These are phyloP conservation scores for Colletotrichum sp. DNA, from an alignment of 2,329 filamentous ascomycete species.

Conservation along the genomic window DNA sequence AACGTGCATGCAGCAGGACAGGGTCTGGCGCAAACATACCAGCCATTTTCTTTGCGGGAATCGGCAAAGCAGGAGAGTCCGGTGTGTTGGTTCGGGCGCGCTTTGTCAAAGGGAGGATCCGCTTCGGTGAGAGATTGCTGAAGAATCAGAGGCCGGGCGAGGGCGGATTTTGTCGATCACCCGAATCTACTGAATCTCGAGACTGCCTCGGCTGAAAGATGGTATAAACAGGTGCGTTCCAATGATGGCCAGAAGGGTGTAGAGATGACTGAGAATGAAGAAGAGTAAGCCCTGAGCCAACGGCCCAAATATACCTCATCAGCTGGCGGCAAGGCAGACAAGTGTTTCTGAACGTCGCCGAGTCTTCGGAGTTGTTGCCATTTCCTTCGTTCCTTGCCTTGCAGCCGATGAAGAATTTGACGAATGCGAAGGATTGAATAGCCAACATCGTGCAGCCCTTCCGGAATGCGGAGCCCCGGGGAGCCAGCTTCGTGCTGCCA, in stretches of 20 bases:
- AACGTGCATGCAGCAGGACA: constrained; percentile 15
- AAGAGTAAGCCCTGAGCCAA: background rate
- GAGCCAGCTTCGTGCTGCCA: background rate
- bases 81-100: background rate
- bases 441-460: background rate
- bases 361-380: background rate
- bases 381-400: background rate
- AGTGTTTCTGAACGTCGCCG: background rate
- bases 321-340: background rate
- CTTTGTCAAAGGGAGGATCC: background rate
- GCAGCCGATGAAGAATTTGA: background rate
- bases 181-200: background rate
- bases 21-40: background rate
- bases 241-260: background rate
- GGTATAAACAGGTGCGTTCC: background rate
- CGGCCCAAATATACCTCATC: background rate
- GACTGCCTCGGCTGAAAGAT: background rate
- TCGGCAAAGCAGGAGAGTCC: background rate
- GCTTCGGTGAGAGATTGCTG: background rate
- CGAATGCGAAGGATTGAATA: background rate
- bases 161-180: background rate
- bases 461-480: background rate
- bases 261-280: background rate
- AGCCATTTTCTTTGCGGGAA: background rate
- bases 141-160: background rate